Evolutionary conservation across 2,329 filamentous ascomycete species (phyloP), one percentile per base, ranked within the genome.

Genomic region (Mollisiaceae sp.): DNA sequence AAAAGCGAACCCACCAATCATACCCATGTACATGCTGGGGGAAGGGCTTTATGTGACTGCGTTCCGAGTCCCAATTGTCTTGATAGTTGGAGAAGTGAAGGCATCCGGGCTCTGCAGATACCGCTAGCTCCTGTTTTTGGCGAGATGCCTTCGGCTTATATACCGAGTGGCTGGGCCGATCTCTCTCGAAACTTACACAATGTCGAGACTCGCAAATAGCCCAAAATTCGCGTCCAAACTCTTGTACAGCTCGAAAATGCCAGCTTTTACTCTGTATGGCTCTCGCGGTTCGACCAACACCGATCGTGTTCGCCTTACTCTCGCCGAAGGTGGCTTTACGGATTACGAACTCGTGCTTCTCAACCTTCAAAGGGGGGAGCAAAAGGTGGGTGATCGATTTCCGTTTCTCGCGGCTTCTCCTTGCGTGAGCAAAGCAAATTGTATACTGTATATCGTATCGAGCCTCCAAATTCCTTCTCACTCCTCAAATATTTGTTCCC

Each of bases 271-370:
- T 69, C 75, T 81, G 0, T 80, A 80, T 67, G 77, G 77, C 64
- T 71, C 75, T 65, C 78, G 75, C 62, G 77, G 78, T 57, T 80
- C 79, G 66, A 78, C 77, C 54, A 80, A 80, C 71, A 79, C 79
- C 14, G 78, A 81, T 65, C 78, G 79, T 65, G 78, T 82, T 62
- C 78, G 77, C 60, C 71, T 80, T 63, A 79, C 79, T 59, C 78
- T 81, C 43, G 79, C 78, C 54, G 79, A 81, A 71, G 79, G 76
- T 60, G 78, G 79, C 70, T 79, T 81, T 67, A 79, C 77, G 12
- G 78, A 81, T 67, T 82, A 79, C 61, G 75, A 81, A 43, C 59
- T 78, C 41, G 77, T 79, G 18, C 61, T 75, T 67, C 54, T 81
- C 62, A 76, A 80, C 68, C 71, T 82, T 18, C 69, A 72, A 64